These are phyloP conservation scores for Ananas comosus DNA, from an alignment of 176 grass and related monocot species.

Conservation along the genomic window DNA sequence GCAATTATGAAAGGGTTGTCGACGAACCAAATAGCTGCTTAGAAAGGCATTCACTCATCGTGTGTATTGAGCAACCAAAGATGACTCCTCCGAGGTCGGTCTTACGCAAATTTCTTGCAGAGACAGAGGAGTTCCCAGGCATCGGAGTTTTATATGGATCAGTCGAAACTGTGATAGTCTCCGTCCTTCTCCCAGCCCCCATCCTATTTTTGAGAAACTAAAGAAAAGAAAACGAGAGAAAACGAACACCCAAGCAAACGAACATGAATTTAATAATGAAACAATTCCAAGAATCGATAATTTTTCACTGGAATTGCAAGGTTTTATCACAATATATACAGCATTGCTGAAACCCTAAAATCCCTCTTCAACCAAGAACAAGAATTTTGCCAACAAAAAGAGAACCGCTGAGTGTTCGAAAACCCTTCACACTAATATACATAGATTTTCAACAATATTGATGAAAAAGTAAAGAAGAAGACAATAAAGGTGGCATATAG, in stretches of 20 bases:
- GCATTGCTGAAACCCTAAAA: background rate
- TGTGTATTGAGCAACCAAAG: slow-evolving; percentile 76
- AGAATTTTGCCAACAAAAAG: background rate
- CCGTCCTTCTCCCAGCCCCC: slow-evolving; percentile 32
- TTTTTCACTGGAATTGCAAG: no score
- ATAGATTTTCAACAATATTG: background rate
- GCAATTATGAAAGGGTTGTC: slow-evolving; percentile 15
- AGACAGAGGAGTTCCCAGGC: background rate
- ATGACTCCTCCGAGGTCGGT: slow-evolving; percentile 66
- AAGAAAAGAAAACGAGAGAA: slow-evolving; percentile 13
- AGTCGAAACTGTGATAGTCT: slow-evolving; percentile 9
- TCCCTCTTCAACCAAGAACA: background rate
- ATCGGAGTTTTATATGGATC: slow-evolving; percentile 2
- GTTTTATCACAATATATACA: background rate
- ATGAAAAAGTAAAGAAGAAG: background rate
- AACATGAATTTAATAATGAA: slow-evolving; percentile 1
- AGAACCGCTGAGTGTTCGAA: background rate
- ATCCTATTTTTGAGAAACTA: slow-evolving; percentile 19
- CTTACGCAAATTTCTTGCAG: slow-evolving; percentile 44
- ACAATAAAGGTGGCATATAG: background rate
- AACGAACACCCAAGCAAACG: background rate
- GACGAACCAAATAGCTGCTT: slow-evolving; percentile 83
- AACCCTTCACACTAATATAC: background rate
- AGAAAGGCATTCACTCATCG: slow-evolving; percentile 65
- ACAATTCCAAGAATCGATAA: background rate